Evolutionary conservation across 805 yeast species (phyloP), one percentile per base, ranked within the genome.

Genomic region (Torulaspora gathmanii): DNA sequence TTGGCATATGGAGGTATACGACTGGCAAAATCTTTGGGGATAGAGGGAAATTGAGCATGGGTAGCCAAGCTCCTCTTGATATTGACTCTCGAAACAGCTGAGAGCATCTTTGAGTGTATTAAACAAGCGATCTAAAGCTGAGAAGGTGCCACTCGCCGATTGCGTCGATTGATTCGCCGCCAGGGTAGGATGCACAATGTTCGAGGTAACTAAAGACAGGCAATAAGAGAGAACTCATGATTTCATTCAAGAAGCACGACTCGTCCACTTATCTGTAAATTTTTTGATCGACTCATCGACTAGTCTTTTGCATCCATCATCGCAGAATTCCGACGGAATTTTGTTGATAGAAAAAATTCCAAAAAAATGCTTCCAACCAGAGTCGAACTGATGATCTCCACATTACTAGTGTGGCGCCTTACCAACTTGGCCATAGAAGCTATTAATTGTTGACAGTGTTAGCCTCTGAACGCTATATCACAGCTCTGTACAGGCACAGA

Each of bases 371-470:
- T 79, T 72, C 78, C 76, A 77, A 77, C 79, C 82, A 77, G 82
- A 78, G 70, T 78, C 77, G 83, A 78, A 78, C 83, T 78, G 82
- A 80, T 79, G 85, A 80, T 80, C 84, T 80, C 79, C 74, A 80
- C 86, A 82, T 82, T 81, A 82, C 86, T 80, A 81, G 86, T 81
- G 86, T 82, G 80, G 80, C 86, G 86, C 87, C 84, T 82, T 80
- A 81, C 86, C 86, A 79, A 71, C 77, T 74, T 73, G 78, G 79
- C 79, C 78, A 74, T 73, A 73, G 69, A 72, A 74, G 77, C 76
- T 48, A 5, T 15, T 19, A 33, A 17, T 43, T 23, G 4, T 22
- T 27, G 26, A 29, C 10, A 13, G 8, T 12, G 22, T 3, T 5
- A n/a, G n/a, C n/a, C n/a, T n/a, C n/a, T n/a, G n/a, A n/a, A n/a